Conservation (phyloP, 2,329 filamentous ascomycete species). For the Verticillium nubilum region DNA sequence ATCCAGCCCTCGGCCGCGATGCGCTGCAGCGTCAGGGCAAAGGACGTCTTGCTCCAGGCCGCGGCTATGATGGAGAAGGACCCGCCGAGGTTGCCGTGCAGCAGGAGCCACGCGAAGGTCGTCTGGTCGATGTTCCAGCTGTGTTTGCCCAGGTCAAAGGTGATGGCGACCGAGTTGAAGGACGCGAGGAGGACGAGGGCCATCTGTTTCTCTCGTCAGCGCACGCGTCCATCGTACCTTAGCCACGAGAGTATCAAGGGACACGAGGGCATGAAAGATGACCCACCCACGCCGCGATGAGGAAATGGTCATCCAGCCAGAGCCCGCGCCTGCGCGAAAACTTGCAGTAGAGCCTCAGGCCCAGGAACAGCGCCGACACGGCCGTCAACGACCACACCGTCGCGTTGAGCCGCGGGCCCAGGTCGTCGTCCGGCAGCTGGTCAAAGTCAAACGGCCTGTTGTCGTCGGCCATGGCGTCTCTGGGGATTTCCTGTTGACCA, state of each 20-base stretch:
- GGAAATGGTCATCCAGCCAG: constrained; percentile 14
- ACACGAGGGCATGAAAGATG: too few relatives aligned
- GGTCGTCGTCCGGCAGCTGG: constrained; percentile 10
- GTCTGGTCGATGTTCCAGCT: constrained; percentile 7
- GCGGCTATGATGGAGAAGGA: constrained; percentile 16
- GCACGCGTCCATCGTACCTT: background rate
- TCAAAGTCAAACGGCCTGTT: constrained; percentile 2
- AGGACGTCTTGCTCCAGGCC: constrained; percentile 21
- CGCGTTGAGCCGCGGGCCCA: constrained; percentile 6
- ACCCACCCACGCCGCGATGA: constrained; percentile 15
- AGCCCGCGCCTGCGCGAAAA: constrained; percentile 7
- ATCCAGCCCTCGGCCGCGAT: constrained; percentile 17
- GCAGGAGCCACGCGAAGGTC: constrained; percentile 9
- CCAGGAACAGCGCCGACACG: constrained; percentile 10
- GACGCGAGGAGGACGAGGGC: constrained; percentile 5
- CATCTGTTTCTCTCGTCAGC: background rate
- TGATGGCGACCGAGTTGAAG: constrained; percentile 6
- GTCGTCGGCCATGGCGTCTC: background rate
- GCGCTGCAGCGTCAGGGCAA: constrained; percentile 22
- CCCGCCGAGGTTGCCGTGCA: constrained; percentile 12
- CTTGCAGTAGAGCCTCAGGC: constrained; percentile 15
- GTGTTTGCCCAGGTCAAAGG: constrained; percentile 12
- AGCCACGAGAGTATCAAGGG: background rate
- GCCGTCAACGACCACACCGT: constrained; percentile 6
- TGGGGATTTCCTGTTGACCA: too few relatives aligned